phyloP scores from a whole-genome alignment of 140 eudicot genomes.

The Stevia rebaudiana region DNA sequence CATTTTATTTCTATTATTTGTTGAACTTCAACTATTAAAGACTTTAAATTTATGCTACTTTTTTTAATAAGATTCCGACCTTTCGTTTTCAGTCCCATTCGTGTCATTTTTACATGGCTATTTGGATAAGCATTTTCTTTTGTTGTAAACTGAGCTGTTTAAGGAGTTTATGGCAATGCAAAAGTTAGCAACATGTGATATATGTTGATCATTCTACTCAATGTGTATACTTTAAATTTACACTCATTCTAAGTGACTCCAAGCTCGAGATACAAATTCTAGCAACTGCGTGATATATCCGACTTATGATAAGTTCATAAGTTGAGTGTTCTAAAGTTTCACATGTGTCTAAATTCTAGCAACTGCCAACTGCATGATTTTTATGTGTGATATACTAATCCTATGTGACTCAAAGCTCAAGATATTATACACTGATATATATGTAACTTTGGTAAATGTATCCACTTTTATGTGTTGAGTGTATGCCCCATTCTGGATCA shows the following conservation, averaged over 20 bases:
- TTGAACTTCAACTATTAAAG: neutral
- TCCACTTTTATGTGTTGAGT: conserved; percentile 9
- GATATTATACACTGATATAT: neutral
- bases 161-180: neutral
- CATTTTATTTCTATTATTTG: neutral
- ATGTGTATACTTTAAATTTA: neutral
- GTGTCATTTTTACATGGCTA: neutral
- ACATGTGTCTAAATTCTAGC: no score
- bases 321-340: no score
- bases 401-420: no score
- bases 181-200: neutral
- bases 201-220: neutral
- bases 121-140: neutral
- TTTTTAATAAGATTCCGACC: neutral
- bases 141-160: neutral
- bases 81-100: neutral
- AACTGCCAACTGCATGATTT: no score
- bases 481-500: neutral
- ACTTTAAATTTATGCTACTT: neutral
- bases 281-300: neutral
- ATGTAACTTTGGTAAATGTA: neutral
- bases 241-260: neutral
- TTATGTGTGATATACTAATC: no score
- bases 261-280: neutral
- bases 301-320: no score